Percentiles rank a stretch among this genome's conserved stretches.
Evolutionary conservation across 2,329 filamentous ascomycete species (phyloP).

Genomic region (Pseudocercospora ulei): DNA sequence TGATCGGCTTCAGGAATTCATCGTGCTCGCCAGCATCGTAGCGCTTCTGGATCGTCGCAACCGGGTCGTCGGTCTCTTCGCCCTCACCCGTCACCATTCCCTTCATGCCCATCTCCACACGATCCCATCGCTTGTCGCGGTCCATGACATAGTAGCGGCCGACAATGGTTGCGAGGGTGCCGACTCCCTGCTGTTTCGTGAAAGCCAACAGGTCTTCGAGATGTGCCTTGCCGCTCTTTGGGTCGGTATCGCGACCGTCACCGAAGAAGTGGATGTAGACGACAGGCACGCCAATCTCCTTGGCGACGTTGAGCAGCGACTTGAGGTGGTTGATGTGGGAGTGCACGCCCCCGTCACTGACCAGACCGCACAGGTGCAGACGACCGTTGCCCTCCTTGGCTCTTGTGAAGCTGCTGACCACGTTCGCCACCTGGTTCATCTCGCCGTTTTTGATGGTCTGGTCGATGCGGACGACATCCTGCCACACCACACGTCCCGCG

Average conservation of each 20-base stretch:
- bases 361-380: constrained; percentile 80
- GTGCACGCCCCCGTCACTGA: constrained; percentile 93
- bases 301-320: constrained; percentile 77
- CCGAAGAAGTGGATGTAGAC: constrained; percentile 99
- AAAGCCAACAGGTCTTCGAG: constrained; percentile 76
- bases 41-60: constrained; percentile 74
- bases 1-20: constrained; percentile 97
- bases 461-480: constrained; percentile 84
- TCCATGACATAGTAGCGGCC: constrained; percentile 99
- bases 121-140: constrained; percentile 98
- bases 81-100: constrained; percentile 79
- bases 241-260: constrained; percentile 94
- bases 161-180: constrained; percentile 83
- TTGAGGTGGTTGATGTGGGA: constrained; percentile 91
- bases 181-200: constrained; percentile 71
- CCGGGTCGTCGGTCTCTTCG: constrained; percentile 71
- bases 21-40: constrained; percentile 85
- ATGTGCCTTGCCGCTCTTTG: constrained; percentile 81
- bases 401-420: constrained; percentile 65
- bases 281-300: constrained; percentile 74
- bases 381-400: constrained; percentile 84
- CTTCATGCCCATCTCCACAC: constrained; percentile 80
- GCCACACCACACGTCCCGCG: constrained; percentile 94
- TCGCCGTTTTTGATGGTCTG: constrained; percentile 79
- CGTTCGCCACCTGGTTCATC: constrained; percentile 63